Conservation (phyloP, 139 green algal species). For the Chlamydomonas incerta region DNA sequence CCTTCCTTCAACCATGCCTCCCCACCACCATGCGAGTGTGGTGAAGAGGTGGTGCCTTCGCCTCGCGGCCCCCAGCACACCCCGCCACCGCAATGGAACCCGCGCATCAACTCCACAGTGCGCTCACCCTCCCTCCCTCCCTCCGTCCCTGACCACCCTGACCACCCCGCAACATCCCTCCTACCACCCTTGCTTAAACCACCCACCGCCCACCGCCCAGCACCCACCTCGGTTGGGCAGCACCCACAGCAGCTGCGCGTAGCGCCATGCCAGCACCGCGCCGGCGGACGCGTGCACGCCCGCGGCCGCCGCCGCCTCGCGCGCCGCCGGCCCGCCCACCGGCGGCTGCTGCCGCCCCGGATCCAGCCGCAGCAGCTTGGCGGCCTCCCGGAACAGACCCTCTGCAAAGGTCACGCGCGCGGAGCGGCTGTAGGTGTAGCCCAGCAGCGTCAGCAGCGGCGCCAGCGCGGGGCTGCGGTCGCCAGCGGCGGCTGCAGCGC, state of each 20-base stretch:
- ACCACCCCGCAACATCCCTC: no score
- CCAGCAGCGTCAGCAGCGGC: conserved; percentile 73
- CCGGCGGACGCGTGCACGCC: conserved; percentile 66
- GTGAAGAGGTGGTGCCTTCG: no score
- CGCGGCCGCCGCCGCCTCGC: neutral
- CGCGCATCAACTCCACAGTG: no score
- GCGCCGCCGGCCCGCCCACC: no score
- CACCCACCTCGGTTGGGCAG: conserved; percentile 69
- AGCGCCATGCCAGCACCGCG: conserved; percentile 77
- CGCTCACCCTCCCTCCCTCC: no score
- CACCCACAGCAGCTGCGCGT: conserved; percentile 79
- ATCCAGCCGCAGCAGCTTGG: conserved; percentile 48
- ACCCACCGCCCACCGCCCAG: no score
- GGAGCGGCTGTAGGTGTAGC: conserved; percentile 70
- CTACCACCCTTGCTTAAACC: no score
- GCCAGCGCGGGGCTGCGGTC: conserved; percentile 60
- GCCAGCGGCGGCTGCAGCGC: conserved; percentile 62
- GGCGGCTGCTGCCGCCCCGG: neutral
- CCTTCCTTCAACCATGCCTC: no score
- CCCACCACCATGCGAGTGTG: no score
- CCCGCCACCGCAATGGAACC: no score
- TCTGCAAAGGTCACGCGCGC: conserved; percentile 81
- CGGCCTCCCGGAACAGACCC: conserved; percentile 69
- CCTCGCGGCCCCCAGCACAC: no score
- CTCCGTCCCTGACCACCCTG: no score